Base-by-base conservation (phyloP, 2,329 filamentous ascomycete genomes). In the Alternaria burnsii region DNA sequence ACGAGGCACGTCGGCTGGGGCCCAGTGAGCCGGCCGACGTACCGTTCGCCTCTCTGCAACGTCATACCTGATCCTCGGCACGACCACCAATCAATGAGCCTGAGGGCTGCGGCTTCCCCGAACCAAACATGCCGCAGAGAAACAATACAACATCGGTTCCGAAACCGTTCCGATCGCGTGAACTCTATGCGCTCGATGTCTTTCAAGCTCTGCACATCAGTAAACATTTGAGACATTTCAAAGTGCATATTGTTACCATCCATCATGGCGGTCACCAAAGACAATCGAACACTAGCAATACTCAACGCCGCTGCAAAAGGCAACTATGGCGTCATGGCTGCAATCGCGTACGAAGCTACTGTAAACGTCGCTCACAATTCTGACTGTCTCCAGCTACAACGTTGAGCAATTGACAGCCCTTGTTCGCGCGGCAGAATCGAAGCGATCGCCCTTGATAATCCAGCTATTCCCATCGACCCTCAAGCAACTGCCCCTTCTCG, bases 381-480 rank as follows among this genome's bases (percentile, higher is more conserved):
- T 65, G 47, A 67, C 26, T 1, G 14, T 8, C 16, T 16, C 7
- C 34, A 77, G 76, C 41, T 77, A 78, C 65, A 78, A 76, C 41
- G 56, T 77, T 34, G 76, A 78, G 60, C 74, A 77, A 20, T 67
- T 78, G 42, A 74, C 72, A 47, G 75, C 73, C 8, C 63, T 77
- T 8, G 71, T 78, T 11, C 71, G 69, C 43, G 76, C 75, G 6
- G 76, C 76, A 10, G 74, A 77, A 69, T 62, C 71, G 16, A 72
- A 72, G 46, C 71, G 72, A 12, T 77, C 76, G 8, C 76, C 75
- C 0, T 38, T 77, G 6, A 77, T 78, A 51, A 75, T 78, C 20
- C 76, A 78, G 52, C 68, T 78, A n/a, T 78, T 78, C 41, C 76
- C 89, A 6, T 91, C 89, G 84, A 89, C 89, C 0, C 83, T 91